Base-by-base conservation (phyloP, 306 rosid species). In the Fragaria iinumae region DNA sequence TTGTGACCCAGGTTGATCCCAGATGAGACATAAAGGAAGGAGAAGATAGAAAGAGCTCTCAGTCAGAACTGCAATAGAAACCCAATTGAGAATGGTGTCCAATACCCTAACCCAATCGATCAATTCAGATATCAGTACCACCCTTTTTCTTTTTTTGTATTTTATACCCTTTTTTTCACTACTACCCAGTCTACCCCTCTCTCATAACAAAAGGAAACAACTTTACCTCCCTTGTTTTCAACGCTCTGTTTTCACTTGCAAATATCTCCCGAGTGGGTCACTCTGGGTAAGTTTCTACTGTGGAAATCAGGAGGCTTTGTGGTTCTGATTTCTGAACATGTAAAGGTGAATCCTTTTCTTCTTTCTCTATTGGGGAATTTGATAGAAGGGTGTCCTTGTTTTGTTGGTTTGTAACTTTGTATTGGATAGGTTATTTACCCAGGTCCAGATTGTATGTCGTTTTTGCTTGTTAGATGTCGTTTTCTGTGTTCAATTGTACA, bases 1-100 rank as follows among this genome's bases (percentile, higher is more conserved):
- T 3, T 65, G 21, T 65, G 70, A 65, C 47, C 47, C 70, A 65
- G 43, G 25, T 65, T 65, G 70, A 65, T 16, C 70, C 70, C 48
- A 36, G 47, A 65, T 17, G 70, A 65, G 47, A 36, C 41, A 65
- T 36, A 14, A 10, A 23, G 36, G 32, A 21, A 59, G 18, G 3
- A 25, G 36, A n/a, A 20, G 45, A 43, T 43, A 11, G 67, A 13
- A 2, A 2, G 4, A 32, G 43, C 6, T 32, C 41, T 27, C 65
- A 23, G 11, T 5, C 60, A 23, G 34, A 23, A 59, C 36, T 32
- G 65, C 65, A 25, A 59, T 3, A 25, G 13, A 48, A 43, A 48
- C 36, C 17, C 32, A 59, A 59, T 23, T 23, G 17, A n/a, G 34
- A 55, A 56, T 59, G 65, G 34, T 59, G 36, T 1, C 36, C 34